Conservation (phyloP, 2,329 filamentous ascomycete species). For the Cyphellophora europaea region DNA sequence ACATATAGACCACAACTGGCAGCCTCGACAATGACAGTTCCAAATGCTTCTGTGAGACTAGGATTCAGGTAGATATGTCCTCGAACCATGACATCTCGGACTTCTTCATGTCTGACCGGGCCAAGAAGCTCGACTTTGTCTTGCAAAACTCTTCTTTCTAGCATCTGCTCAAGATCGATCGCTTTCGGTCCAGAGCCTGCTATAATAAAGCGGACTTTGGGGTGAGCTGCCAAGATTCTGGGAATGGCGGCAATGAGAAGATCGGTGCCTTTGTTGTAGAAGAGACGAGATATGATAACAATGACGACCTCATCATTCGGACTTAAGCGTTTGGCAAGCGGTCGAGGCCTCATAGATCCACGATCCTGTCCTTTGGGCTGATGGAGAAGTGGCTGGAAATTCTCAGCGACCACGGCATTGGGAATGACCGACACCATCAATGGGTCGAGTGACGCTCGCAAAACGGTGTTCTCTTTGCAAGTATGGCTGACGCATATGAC, state of each 20-base stretch:
- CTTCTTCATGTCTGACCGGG: slow-evolving; percentile 87
- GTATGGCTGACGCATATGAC: slow-evolving; percentile 98
- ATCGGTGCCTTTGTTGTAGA: slow-evolving; percentile 98
- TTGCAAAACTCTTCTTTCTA: slow-evolving; percentile 88
- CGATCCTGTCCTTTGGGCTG: slow-evolving; percentile 32
- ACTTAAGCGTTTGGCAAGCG: slow-evolving; percentile 59
- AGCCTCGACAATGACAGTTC: slow-evolving; percentile 94
- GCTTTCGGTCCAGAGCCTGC: slow-evolving; percentile 92
- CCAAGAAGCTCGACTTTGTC: slow-evolving; percentile 90
- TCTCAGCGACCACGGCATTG: slow-evolving; percentile 93
- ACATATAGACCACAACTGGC: slow-evolving; percentile 94
- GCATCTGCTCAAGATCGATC: slow-evolving; percentile 96
- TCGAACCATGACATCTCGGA: slow-evolving; percentile 92
- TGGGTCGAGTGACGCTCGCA: slow-evolving; percentile 87
- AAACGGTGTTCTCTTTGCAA: slow-evolving; percentile 96
- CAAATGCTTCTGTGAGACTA: slow-evolving; percentile 90
- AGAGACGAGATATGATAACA: slow-evolving; percentile 91
- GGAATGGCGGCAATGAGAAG: slow-evolving; percentile 94
- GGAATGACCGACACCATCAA: slow-evolving; percentile 97
- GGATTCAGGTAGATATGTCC: slow-evolving; percentile 96
- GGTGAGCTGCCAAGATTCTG: slow-evolving; percentile 77
- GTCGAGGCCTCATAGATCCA: slow-evolving; percentile 23
- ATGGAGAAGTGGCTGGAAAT: slow-evolving; percentile 68
- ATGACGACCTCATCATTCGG: slow-evolving; percentile 88
- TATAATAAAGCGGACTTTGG: slow-evolving; percentile 93